Percentiles rank a stretch among this genome's conserved stretches.
Conservation (phyloP, 176 grass and related monocot genomes). For the Guadua angustifolia region DNA sequence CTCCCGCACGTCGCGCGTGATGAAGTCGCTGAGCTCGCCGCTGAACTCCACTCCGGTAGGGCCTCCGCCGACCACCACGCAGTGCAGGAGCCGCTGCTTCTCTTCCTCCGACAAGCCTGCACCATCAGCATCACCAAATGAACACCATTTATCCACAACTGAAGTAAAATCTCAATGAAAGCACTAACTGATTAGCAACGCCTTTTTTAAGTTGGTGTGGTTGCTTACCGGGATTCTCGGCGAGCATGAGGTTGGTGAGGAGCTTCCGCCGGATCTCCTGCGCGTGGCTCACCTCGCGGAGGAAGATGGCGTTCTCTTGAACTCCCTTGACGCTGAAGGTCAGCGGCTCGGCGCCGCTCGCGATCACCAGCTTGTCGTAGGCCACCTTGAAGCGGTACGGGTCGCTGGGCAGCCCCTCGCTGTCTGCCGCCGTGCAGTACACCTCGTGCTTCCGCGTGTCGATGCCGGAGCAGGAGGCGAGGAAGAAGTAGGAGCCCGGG, state of each 20-base stretch:
- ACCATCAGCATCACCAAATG: background rate
- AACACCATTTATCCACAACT: background rate
- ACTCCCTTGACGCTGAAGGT: constrained; percentile 95
- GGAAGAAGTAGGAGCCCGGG: constrained; percentile 80
- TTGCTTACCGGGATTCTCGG: constrained; percentile 73
- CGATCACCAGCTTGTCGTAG: constrained; percentile 97
- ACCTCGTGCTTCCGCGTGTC: constrained; percentile 76
- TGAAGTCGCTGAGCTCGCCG: constrained; percentile 95
- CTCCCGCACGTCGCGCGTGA: constrained; percentile 73
- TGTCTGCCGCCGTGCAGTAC: constrained; percentile 52
- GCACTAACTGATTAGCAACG: background rate
- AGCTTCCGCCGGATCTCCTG: constrained; percentile 90
- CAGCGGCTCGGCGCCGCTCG: constrained; percentile 75
- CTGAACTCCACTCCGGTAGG: constrained; percentile 97
- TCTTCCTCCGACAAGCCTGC: constrained; percentile 75
- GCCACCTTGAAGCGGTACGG: constrained; percentile 79
- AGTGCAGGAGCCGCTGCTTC: constrained; percentile 77
- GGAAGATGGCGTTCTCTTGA: constrained; percentile 81
- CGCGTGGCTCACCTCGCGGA: constrained; percentile 88
- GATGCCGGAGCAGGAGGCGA: constrained; percentile 65
- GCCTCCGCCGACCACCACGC: constrained; percentile 86
- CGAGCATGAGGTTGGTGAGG: constrained; percentile 90
- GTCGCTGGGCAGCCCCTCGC: constrained; percentile 44
- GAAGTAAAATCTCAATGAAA: background rate
- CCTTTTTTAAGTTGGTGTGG: background rate